Conservation (phyloP, 179 eudicot genomes). For the Camellia oleifera region DNA sequence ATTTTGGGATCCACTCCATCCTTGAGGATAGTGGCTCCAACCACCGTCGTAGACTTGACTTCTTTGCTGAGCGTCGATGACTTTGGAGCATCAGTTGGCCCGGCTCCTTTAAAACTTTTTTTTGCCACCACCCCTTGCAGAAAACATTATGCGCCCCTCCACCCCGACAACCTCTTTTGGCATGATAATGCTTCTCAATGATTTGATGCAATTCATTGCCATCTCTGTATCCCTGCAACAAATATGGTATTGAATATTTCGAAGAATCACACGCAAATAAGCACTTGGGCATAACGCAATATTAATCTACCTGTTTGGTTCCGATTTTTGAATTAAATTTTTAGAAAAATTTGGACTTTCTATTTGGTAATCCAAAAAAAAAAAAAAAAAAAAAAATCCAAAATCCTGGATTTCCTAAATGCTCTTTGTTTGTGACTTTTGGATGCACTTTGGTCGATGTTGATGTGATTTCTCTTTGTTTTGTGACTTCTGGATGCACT, state of each 20-base stretch:
- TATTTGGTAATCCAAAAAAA: too few species aligned
- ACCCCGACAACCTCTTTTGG: slow-evolving; percentile 25
- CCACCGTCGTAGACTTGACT: slow-evolving; percentile 69
- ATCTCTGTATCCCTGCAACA: slow-evolving; percentile 32
- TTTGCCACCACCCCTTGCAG: slow-evolving; percentile 52
- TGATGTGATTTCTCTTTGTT: too few species aligned
- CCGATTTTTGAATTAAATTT: too few species aligned
- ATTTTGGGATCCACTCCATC: slow-evolving; percentile 83
- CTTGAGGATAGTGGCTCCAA: slow-evolving; percentile 78
- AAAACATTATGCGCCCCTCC: slow-evolving; percentile 47
- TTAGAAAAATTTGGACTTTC: too few species aligned
- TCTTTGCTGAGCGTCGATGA: slow-evolving; percentile 67
- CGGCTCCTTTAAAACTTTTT: slow-evolving; percentile 70
- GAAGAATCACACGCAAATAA: background rate
- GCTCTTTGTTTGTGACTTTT: too few species aligned
- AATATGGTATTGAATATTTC: background rate
- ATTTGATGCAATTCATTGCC: slow-evolving; percentile 43
- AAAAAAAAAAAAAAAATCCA: too few species aligned
- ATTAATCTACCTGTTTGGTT: background rate
- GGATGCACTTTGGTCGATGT: too few species aligned
- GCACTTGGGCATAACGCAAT: background rate
- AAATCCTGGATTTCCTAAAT: too few species aligned
- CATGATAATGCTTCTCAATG: slow-evolving; percentile 36
- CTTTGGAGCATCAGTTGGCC: slow-evolving; percentile 64
- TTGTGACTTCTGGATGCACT: too few species aligned